A percentile compares a stretch with the other conserved stretches of the same genome.
Conservation (phyloP, 768 basidiomycete species). For the Lactarius tabidus region DNA sequence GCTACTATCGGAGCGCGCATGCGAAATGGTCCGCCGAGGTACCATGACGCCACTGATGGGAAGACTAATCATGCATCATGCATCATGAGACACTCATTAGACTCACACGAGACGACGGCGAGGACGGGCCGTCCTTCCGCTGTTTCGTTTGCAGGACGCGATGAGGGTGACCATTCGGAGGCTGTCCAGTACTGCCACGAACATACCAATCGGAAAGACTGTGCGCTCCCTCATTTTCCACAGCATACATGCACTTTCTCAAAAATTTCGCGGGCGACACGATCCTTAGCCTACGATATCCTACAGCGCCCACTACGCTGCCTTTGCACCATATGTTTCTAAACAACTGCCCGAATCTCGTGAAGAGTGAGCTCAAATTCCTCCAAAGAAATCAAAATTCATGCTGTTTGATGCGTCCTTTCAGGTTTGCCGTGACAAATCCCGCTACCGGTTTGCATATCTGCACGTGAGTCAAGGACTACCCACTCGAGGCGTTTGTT, state of each 20-base stretch:
- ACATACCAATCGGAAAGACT: not conserved
- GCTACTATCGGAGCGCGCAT: no score
- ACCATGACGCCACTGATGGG: no score
- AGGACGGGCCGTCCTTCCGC: not conserved
- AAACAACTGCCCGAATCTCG: not conserved
- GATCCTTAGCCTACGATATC: constrained; percentile 3
- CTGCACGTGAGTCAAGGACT: constrained; percentile 41
- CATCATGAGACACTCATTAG: no score
- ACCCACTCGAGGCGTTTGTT: not conserved
- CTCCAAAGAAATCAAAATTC: no score
- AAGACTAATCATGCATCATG: no score
- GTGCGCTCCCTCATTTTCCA: not conserved
- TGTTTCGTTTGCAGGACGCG: not conserved
- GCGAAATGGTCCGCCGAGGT: no score
- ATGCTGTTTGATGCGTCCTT: no score
- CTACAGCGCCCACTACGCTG: constrained; percentile 12
- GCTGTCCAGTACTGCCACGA: not conserved
- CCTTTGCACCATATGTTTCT: constrained; percentile 12
- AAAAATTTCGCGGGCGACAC: not conserved
- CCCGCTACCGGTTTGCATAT: constrained; percentile 64
- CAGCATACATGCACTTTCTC: not conserved
- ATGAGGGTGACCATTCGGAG: constrained; percentile 11
- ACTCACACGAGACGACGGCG: no score
- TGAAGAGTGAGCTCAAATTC: constrained; percentile 5
- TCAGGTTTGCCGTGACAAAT: constrained; percentile 54